Percentiles rank a stretch among this genome's conserved stretches.
These are phyloP conservation scores for Serendipita vermifera DNA, from an alignment of 768 basidiomycete species.

Conservation along the genomic window DNA sequence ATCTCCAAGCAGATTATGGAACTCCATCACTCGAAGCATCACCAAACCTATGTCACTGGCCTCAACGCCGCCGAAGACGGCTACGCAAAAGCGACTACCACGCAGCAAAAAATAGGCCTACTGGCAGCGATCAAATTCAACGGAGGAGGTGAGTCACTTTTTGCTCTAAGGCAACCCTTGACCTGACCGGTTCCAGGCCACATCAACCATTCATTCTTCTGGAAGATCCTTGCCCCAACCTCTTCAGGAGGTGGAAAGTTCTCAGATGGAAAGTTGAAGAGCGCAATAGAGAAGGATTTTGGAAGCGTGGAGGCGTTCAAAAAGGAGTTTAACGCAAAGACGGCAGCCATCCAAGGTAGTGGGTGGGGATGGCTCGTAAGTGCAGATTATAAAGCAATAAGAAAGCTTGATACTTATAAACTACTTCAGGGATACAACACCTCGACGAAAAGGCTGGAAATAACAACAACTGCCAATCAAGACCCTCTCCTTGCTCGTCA, in stretches of 20 bases:
- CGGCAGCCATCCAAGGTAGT: conserved; percentile 88
- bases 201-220: conserved; percentile 93
- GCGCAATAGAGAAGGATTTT: conserved; percentile 67
- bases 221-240: conserved; percentile 87
- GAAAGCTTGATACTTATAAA: not conserved
- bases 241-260: conserved; percentile 51
- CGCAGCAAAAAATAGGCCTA: conserved; percentile 66
- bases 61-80: conserved; percentile 84
- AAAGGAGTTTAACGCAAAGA: conserved; percentile 71
- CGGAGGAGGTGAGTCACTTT: conserved; percentile 56
- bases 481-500: conserved; percentile 57
- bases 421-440: conserved; percentile 51
- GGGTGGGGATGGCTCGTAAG: conserved; percentile 97
- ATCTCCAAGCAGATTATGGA: conserved; percentile 91
- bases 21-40: conserved; percentile 84
- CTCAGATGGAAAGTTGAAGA: conserved; percentile 42
- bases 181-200: conserved; percentile 42
- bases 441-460: conserved; percentile 59
- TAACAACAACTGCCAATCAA: conserved; percentile 91
- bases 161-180: not conserved
- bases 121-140: conserved; percentile 94
- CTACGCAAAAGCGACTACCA: conserved; percentile 51
- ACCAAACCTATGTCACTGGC: conserved; percentile 87
- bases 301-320: conserved; percentile 81
- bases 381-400: conserved; percentile 15